phyloP scores from a whole-genome alignment of 495 filamentous ascomycete genomes.

The Delitschia confertaspora region DNA sequence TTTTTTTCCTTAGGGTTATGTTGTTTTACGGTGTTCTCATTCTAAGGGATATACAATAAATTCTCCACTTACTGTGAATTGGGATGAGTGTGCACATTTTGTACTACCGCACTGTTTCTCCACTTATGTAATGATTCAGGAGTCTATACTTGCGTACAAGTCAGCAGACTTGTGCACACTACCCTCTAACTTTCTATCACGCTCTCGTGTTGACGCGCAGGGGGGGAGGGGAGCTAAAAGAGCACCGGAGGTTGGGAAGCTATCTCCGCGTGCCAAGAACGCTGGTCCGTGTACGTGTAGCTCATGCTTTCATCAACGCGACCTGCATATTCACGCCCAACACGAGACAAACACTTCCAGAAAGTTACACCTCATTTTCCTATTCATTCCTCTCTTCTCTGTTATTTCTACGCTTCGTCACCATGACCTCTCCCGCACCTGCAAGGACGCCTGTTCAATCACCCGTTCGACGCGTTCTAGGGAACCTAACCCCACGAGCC shows the following conservation, averaged over 20 bases:
- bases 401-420: too few species aligned
- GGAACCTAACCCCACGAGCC: slow-evolving; percentile 26
- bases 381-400: not conserved
- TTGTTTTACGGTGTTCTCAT: too few species aligned
- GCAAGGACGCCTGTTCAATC: slow-evolving; percentile 18
- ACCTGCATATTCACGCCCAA: not conserved
- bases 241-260: not conserved
- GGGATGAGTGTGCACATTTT: too few species aligned
- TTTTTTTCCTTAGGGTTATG: too few species aligned
- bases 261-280: not conserved
- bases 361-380: not conserved
- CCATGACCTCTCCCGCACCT: too few species aligned
- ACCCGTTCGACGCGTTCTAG: slow-evolving; percentile 21
- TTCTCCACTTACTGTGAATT: too few species aligned
- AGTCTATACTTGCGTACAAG: too few species aligned
- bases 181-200: not conserved
- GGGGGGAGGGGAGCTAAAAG: not conserved
- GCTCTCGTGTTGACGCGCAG: not conserved
- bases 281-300: too few species aligned
- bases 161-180: not conserved
- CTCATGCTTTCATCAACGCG: not conserved
- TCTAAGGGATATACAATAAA: too few species aligned
- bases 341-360: not conserved
- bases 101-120: too few species aligned
- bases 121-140: too few species aligned